Evolutionary conservation across 1,139 yeast species (phyloP), one percentile per base, ranked within the genome.

Genomic region (Saccharomyces hybrid): DNA sequence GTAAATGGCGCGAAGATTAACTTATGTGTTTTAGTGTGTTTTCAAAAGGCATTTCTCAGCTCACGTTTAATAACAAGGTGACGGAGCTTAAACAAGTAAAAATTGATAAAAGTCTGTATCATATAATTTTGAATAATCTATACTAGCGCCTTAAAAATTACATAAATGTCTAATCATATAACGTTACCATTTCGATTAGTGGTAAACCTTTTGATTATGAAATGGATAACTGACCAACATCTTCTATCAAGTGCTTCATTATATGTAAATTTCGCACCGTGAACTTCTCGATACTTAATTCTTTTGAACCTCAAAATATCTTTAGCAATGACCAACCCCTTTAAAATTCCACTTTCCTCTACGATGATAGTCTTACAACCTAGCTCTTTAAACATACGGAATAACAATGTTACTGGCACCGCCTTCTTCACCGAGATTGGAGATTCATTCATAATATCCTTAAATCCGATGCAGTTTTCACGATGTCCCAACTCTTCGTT

Each of bases 291-390:
- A 27, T 61, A 57, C 34, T 63, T 62, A 1, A 55, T 52, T 50
- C 71, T 61, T 53, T 73, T 72, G 52, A 81, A 81, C 49, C 82
- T 72, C 61, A 87, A 72, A 3, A 86, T 73, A 63, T 87, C 93
- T 62, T 85, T 84, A 61, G 84, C 75, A 0, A 95, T 85, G 1
- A 87, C 71, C 14, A 84, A 61, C 0, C 95, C 95, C 11, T 73
- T 74, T 42, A 84, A 66, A 1, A 59, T 50, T 1, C 86, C 87
- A 50, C 74, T 70, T 27, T 76, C 73, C 56, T 83, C 86, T 0
- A 90, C 84, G 50, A 87, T 74, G 1, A 93, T 78, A 46, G 83
- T 78, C 46, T 89, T 75, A 4, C 97, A 96, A 0, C 98, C 97
- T 44, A 90, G 68, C 60, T 86, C 84, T 56, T 82, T 79, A 69